Percentiles rank a stretch among this genome's conserved stretches.
Conservation (phyloP, 2,329 filamentous ascomycete species). For the Penicillium olsonii region DNA sequence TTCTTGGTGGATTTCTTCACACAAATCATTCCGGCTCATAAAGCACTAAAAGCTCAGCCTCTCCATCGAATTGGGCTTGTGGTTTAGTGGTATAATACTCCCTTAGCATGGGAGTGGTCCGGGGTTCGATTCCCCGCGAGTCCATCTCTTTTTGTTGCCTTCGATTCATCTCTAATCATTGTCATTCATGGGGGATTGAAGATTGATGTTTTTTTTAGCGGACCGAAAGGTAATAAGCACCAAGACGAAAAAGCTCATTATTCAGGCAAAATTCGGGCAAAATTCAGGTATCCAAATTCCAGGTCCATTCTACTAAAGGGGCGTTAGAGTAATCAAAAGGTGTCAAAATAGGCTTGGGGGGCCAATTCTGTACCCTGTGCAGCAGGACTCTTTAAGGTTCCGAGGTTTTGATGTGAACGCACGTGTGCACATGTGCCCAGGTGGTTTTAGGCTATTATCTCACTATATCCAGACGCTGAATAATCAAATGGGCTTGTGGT, state of each 20-base stretch:
- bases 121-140: slow-evolving; percentile 53
- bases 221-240: too few relatives aligned
- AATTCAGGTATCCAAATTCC: too few relatives aligned
- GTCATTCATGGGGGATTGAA: not conserved
- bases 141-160: slow-evolving; percentile 37
- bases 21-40: not conserved
- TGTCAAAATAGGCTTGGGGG: too few relatives aligned
- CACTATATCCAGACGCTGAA: not conserved
- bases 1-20: not conserved
- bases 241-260: too few relatives aligned
- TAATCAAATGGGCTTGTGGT: slow-evolving; percentile 38
- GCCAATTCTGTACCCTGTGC: too few relatives aligned
- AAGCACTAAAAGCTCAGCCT: fast-evolving
- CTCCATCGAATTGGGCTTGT: slow-evolving; percentile 33
- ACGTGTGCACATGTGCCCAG: too few relatives aligned
- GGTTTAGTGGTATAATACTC: slow-evolving; percentile 53
- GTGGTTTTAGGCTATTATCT: not conserved
- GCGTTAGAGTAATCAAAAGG: too few relatives aligned
- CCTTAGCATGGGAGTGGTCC: slow-evolving; percentile 52
- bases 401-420: too few relatives aligned
- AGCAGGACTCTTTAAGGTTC: too few relatives aligned
- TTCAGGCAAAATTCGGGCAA: too few relatives aligned
- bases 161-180: not conserved
- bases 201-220: too few relatives aligned
- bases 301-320: too few relatives aligned